Evolutionary conservation across 495 filamentous ascomycete species (phyloP), one percentile per base, ranked within the genome.

Genomic region (Penicillium canariense): DNA sequence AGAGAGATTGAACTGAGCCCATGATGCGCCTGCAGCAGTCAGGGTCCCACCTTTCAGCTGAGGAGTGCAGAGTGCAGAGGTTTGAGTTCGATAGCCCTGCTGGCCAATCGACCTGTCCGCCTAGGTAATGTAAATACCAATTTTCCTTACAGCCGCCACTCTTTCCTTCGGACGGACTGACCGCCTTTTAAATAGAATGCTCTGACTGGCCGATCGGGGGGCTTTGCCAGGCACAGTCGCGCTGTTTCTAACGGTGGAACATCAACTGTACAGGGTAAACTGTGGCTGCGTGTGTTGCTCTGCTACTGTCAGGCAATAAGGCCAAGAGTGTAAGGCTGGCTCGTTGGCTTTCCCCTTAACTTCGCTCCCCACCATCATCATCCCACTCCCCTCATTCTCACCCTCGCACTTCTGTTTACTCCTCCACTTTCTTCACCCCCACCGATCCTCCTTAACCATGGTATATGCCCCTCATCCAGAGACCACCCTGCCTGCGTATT

Each of bases 381-480:
- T 49, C 55, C 43, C 43, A 31, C 43, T 46, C 43, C 43, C 43
- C 43, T 58, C 55, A 44, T 14, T 48, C 17, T 40, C 52, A 23
- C 27, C 52, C 39, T 32, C 6, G 31, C 45, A 45, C 34, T n/a
- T 36, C 52, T 51, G 31, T 28, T 31, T 18, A 48, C 20, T 20
- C 26, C 58, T 27, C 50, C 15, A 25, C 12, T 20, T 34, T 48
- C 43, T 50, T 30, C 51, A 52, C 48, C 51, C 43, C 31, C 48
- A 61, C 53, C 39, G 60, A 42, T 50, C 60, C 62, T 20, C 63
- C 66, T 54, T 46, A 51, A 54, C 31, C 32, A 60, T 60, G 58
- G 43, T 58, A 58, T 40, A 12, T 25, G n/a, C 14, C 9, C 12
- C 15, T n/a, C 18, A 1, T 15, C 4, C 17, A 20, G 14, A 45